A percentile compares a stretch with the other conserved stretches of the same genome.
These are phyloP conservation scores for Pythium graminicola DNA, from an alignment of 352 stramenopile species.

Conservation along the genomic window DNA sequence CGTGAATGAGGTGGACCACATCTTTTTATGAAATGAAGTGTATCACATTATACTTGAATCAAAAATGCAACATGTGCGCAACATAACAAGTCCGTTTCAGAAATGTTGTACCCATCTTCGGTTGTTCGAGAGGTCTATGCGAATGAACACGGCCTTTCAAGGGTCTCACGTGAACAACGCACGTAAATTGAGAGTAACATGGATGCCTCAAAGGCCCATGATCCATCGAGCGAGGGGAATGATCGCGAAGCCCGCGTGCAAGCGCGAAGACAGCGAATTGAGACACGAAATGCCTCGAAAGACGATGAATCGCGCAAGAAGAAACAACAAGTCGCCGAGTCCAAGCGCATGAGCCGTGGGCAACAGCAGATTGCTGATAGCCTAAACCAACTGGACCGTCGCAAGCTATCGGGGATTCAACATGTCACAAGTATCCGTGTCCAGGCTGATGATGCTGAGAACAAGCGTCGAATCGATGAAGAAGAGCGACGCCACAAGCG, in stretches of 20 bases:
- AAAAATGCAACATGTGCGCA: background rate
- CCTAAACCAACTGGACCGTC: conserved; percentile 66
- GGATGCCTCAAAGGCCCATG: conserved; percentile 32
- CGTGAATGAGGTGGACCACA: background rate
- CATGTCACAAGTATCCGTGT: conserved; percentile 90
- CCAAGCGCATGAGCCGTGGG: conserved; percentile 58
- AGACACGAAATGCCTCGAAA: conserved; percentile 71
- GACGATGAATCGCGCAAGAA: conserved; percentile 73
- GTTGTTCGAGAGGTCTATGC: no score
- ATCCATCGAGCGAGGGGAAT: conserved; percentile 28
- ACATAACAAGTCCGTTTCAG: conserved; percentile 18
- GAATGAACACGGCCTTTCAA: no score
- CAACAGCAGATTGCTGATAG: conserved; percentile 74
- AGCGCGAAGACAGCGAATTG: conserved; percentile 60
- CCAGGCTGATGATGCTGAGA: conserved; percentile 84
- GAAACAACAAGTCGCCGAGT: conserved; percentile 52
- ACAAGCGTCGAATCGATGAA: conserved; percentile 84
- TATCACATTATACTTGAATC: background rate
- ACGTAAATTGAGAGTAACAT: no score
- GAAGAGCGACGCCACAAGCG: conserved; percentile 83
- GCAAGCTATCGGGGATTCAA: conserved; percentile 78
- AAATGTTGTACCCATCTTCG: conserved; percentile 12
- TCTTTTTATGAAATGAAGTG: background rate
- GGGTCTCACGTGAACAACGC: no score
- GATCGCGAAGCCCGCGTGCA: conserved; percentile 62